These are phyloP conservation scores for Nemania abortiva DNA, from an alignment of 2,329 filamentous ascomycete genomes.

Conservation along the genomic window DNA sequence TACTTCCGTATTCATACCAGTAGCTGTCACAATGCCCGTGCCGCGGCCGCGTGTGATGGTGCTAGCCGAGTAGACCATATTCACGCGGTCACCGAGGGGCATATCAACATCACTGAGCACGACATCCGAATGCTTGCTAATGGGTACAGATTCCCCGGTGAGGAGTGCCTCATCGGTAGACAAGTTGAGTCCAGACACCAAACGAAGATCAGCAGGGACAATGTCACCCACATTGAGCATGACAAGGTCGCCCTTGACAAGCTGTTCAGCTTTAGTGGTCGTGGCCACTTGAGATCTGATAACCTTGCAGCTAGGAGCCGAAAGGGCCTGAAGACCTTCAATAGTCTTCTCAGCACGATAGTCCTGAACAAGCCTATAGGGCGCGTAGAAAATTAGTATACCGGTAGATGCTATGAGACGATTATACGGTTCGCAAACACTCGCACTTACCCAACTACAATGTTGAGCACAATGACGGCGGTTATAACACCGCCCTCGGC, in stretches of 20 bases:
- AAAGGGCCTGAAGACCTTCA: constrained; percentile 69
- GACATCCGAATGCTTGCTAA: constrained; percentile 72
- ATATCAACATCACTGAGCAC: constrained; percentile 66
- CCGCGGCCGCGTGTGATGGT: constrained; percentile 79
- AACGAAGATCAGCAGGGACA: constrained; percentile 75
- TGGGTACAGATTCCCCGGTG: constrained; percentile 78
- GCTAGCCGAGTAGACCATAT: constrained; percentile 78
- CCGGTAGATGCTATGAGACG: constrained; percentile 11
- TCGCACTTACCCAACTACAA: constrained; percentile 70
- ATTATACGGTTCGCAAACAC: neutral
- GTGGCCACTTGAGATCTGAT: constrained; percentile 65
- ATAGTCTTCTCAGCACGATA: constrained; percentile 72
- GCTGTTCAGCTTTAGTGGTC: constrained; percentile 65
- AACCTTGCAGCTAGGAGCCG: constrained; percentile 70
- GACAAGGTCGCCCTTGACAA: constrained; percentile 76
- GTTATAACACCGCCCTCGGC: constrained; percentile 73
- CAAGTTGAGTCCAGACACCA: constrained; percentile 76
- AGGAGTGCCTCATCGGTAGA: constrained; percentile 81
- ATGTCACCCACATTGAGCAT: constrained; percentile 74
- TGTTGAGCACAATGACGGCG: constrained; percentile 75
- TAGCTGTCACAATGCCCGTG: constrained; percentile 75
- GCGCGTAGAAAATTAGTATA: constrained; percentile 29
- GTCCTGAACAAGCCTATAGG: constrained; percentile 67
- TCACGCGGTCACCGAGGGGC: constrained; percentile 76
- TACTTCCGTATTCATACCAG: constrained; percentile 81